Evolutionary conservation across 2,329 filamentous ascomycete species (phyloP).

Genomic region (Decorospora gaudefroyi): DNA sequence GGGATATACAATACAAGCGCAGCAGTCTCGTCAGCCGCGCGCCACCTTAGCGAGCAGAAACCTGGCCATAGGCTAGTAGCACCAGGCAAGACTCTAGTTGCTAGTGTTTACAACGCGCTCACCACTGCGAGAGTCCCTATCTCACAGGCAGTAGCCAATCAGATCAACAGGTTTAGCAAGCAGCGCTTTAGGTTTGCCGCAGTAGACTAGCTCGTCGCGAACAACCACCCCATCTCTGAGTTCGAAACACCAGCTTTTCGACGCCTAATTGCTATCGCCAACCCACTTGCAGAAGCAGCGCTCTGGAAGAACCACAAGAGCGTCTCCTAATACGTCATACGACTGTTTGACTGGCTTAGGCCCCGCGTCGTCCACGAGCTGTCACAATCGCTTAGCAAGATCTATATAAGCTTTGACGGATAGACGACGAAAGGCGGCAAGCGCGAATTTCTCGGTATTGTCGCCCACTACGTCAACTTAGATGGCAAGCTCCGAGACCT

Average conservation of each 20-base stretch:
- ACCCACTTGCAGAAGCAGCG: slow-evolving; percentile 3
- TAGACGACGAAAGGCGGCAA: too few relatives aligned
- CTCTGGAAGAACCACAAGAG: slow-evolving; percentile 6
- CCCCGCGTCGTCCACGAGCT: not conserved
- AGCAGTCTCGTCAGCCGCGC: not conserved
- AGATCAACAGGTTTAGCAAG: slow-evolving; percentile 3
- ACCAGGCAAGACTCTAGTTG: not conserved
- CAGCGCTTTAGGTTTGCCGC: slow-evolving; percentile 7
- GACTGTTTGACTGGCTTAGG: slow-evolving; percentile 4
- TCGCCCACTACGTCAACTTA: slow-evolving; percentile 5
- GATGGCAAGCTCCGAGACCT: slow-evolving; percentile 2
- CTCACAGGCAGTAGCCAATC: slow-evolving; percentile 1
- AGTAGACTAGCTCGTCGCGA: slow-evolving; percentile 9
- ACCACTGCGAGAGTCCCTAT: not conserved
- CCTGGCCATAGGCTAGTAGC: not conserved
- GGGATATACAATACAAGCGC: not conserved
- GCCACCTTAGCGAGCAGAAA: not conserved
- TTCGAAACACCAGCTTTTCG: slow-evolving; percentile 10
- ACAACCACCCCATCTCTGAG: slow-evolving; percentile 9
- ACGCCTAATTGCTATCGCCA: not conserved
- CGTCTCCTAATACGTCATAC: slow-evolving; percentile 2
- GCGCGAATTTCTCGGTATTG: slow-evolving; percentile 6
- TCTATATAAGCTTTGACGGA: slow-evolving; percentile 3
- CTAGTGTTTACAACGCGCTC: not conserved
- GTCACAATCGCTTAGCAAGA: slow-evolving; percentile 2